Evolutionary conservation across 805 yeast species (phyloP).

Genomic region (Candida montana): DNA sequence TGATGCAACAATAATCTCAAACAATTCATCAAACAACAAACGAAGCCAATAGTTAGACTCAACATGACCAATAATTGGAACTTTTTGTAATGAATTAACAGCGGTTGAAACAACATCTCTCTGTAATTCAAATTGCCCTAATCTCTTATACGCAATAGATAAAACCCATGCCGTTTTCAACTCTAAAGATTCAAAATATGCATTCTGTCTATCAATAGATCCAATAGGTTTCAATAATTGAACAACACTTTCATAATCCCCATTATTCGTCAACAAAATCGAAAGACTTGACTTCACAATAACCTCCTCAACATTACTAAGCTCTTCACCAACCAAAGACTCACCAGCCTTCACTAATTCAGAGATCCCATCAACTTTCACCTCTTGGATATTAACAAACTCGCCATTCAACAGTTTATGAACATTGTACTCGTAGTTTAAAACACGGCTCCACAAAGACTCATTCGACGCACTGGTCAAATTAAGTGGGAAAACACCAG

Average conservation of each 20-base stretch:
- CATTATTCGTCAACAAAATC: not conserved
- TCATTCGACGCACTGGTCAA: no score
- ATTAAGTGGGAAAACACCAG: no score
- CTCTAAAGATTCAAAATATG: constrained; percentile 6
- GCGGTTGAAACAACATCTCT: constrained; percentile 9
- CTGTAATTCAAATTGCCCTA: constrained; percentile 1
- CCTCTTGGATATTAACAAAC: no score
- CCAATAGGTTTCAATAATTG: not conserved
- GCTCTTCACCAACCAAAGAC: no score
- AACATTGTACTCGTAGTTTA: not conserved
- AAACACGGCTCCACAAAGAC: not conserved
- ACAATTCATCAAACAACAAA: constrained; percentile 9
- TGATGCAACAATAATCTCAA: not conserved
- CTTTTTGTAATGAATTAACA: constrained; percentile 8
- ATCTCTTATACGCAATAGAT: constrained; percentile 2
- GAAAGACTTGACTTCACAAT: not conserved
- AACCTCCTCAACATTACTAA: not conserved
- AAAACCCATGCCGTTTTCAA: constrained; percentile 14
- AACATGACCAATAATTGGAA: constrained; percentile 18
- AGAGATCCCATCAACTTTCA: no score
- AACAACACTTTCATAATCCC: not conserved
- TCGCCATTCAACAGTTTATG: not conserved
- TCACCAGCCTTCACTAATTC: no score
- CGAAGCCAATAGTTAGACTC: constrained; percentile 20
- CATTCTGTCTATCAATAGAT: not conserved